Conservation (phyloP, 805 yeast species). For the Wickerhamomyces pijperi region DNA sequence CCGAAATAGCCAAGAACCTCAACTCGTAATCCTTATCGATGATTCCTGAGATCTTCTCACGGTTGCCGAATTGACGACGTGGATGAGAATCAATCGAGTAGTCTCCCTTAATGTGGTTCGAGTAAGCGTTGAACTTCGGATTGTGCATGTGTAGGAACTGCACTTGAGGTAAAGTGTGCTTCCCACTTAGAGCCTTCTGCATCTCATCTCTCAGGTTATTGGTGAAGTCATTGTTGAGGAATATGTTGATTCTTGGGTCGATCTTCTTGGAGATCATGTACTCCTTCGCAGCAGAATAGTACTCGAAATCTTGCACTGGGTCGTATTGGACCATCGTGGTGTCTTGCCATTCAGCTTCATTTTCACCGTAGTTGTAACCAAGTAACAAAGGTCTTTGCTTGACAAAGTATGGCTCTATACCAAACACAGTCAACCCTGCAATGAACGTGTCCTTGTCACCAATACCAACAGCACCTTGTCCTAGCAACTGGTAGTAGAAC, state of each 20-base stretch:
- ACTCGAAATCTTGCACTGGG: conserved; percentile 18
- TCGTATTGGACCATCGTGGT: conserved; percentile 20
- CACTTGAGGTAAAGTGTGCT: conserved; percentile 12
- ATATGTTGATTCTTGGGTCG: conserved; percentile 15
- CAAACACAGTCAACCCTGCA: conserved; percentile 19
- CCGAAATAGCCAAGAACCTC: conserved; percentile 16
- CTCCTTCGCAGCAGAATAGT: conserved; percentile 11
- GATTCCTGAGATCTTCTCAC: conserved; percentile 15
- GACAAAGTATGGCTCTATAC: conserved; percentile 15
- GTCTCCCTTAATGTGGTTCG: conserved; percentile 11
- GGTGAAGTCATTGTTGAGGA: conserved; percentile 14
- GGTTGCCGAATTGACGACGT: conserved; percentile 18
- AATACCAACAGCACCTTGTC: conserved; percentile 71
- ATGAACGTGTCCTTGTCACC: conserved; percentile 72
- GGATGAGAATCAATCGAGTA: conserved; percentile 15
- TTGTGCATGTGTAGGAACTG: conserved; percentile 19
- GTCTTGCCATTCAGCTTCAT: conserved; percentile 15
- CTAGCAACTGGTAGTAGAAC: conserved; percentile 55
- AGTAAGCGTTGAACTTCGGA: conserved; percentile 19
- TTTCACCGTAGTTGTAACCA: conserved; percentile 13
- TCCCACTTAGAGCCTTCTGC: conserved; percentile 5
- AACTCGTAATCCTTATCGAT: conserved; percentile 18
- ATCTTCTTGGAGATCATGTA: conserved; percentile 11
- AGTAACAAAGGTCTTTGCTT: conserved; percentile 16
- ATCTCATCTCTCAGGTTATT: conserved; percentile 12